These are phyloP conservation scores for Phytopythium mirpurense DNA, from an alignment of 352 stramenopile species.

Conservation along the genomic window DNA sequence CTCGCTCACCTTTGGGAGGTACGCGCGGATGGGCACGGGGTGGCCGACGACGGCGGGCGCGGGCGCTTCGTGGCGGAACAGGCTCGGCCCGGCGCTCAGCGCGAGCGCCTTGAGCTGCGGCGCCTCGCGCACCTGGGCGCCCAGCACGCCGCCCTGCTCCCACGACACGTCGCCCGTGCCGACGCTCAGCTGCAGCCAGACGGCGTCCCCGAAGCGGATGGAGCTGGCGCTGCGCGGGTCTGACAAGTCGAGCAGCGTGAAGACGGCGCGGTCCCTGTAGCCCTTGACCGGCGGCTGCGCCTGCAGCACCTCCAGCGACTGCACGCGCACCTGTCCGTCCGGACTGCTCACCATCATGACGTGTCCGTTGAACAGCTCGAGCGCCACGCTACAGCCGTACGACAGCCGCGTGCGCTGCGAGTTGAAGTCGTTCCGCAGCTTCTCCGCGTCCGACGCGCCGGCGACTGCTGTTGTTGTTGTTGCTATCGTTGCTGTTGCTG, in stretches of 20 bases:
- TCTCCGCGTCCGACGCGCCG: conserved; percentile 42
- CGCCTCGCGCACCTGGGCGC: conserved; percentile 66
- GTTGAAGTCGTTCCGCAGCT: conserved; percentile 70
- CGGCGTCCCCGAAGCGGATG: conserved; percentile 68
- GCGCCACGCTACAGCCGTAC: conserved; percentile 59
- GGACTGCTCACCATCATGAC: conserved; percentile 62
- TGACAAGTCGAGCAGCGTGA: conserved; percentile 61
- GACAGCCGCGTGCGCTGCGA: conserved; percentile 54
- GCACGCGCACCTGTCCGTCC: conserved; percentile 54
- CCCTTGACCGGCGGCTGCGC: conserved; percentile 31
- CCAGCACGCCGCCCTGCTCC: conserved; percentile 70
- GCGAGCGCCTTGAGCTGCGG: conserved; percentile 64
- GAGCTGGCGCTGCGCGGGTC: conserved; percentile 60
- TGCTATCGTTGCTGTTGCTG: neutral
- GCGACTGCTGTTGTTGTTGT: neutral
- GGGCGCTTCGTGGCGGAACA: conserved; percentile 42
- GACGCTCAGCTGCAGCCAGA: conserved; percentile 72
- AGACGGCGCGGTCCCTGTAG: conserved; percentile 55
- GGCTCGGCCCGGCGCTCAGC: conserved; percentile 30
- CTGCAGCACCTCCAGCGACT: conserved; percentile 57
- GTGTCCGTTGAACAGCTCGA: conserved; percentile 75
- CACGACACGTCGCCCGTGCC: conserved; percentile 59
- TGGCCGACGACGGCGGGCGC: conserved; percentile 43
- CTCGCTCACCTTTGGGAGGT: conserved; percentile 71
- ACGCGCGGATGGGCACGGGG: conserved; percentile 56